Base-by-base conservation (phyloP, 345 rosid species). In the Eucalyptus erythrocorys region DNA sequence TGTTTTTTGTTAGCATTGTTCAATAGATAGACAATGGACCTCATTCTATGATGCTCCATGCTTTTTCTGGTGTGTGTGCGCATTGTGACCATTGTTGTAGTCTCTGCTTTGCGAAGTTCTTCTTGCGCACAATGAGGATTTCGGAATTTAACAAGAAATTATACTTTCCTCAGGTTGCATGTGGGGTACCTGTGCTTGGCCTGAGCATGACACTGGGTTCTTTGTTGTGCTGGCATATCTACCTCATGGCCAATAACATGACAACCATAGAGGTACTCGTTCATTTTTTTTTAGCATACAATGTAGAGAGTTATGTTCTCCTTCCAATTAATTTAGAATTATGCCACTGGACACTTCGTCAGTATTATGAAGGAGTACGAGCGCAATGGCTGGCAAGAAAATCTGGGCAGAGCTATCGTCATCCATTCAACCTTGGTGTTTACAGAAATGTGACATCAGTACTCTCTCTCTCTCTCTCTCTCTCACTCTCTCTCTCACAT, bases 191-290 rank as follows among this genome's bases (percentile, higher is more conserved):
- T 90, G 88, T 91, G 94, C 14, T 91, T 48, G 92, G 90, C 79
- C 89, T 96, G 92, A 90, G 92, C 89, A 59, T 90, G 53, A 92
- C 93, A 47, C 91, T 96, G 45, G 97, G 95, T 86, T 93, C 95
- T 90, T 95, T 97, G 79, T 91, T 96, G 90, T 96, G 93, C 90
- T 96, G 96, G 97, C 99, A 97, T 92, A 92, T 95, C 88, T 96
- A 95, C 91, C 98, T 97, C 79, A 88, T 94, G 22, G 87, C 94
- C 85, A 95, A 87, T 86, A 96, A 96, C 90, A 93, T 95, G 99
- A 96, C 98, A 79, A 96, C 97, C 64, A 95, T 94, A 88, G 99
- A 97, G 98, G 98, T 95, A 53, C 53, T 34, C 15, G 15, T 55
- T 30, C 6, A 13, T 21, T 55, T 15, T 19, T 8, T 43, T 43